These are phyloP conservation scores for Dothideomycetidae sp. DNA, from an alignment of 2,329 filamentous ascomycete genomes.

Conservation along the genomic window DNA sequence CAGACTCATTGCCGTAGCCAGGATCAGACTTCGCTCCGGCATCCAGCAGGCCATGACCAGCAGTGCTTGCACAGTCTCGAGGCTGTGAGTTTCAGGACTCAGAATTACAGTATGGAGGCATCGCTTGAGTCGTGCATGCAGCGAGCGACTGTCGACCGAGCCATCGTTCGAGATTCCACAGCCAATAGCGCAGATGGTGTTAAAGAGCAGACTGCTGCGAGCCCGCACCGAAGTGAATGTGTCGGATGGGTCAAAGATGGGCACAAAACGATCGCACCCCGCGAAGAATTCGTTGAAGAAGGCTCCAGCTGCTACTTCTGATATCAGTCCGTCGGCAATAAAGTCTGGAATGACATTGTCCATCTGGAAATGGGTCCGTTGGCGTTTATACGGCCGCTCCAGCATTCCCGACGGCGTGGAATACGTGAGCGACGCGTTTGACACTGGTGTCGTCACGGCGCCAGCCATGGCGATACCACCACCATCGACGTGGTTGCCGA, in stretches of 20 bases:
- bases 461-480: no score
- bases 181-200: not conserved
- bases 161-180: not conserved
- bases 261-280: constrained; percentile 1
- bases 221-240: not conserved
- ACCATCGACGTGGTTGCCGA: no score
- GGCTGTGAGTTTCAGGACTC: constrained; percentile 1
- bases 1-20: not conserved
- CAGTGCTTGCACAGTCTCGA: constrained; percentile 2
- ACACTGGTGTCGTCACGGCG: no score
- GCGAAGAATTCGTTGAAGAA: not conserved
- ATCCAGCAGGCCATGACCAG: constrained; percentile 4
- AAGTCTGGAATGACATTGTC: not conserved
- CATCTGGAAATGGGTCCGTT: not conserved
- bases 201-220: not conserved
- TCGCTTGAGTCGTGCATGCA: constrained; percentile 1
- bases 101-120: constrained; percentile 1
- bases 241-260: constrained; percentile 1
- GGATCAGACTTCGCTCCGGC: not conserved
- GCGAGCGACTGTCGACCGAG: constrained; percentile 1
- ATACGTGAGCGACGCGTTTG: no score
- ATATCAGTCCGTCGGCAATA: not conserved
- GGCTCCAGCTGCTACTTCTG: not conserved
- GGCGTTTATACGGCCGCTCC: not conserved
- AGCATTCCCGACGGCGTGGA: no score